Evolutionary conservation across 768 basidiomycete genomes (phyloP).

Genomic region (Podaxis sp.): DNA sequence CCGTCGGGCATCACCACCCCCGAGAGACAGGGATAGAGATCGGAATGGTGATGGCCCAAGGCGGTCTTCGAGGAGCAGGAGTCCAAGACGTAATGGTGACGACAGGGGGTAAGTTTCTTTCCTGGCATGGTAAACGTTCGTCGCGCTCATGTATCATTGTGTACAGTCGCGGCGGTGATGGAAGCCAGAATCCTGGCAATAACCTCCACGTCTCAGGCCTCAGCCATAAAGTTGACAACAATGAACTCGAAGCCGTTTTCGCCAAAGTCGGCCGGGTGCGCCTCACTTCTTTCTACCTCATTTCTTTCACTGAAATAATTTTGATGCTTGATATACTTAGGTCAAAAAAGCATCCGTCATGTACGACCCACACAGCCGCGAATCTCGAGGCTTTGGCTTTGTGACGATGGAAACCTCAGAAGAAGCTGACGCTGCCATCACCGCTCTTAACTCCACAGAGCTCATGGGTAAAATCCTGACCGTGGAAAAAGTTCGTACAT

Average conservation of each 20-base stretch:
- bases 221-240: slow-evolving; percentile 64
- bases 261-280: slow-evolving; percentile 68
- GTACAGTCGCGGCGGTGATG: slow-evolving; percentile 41
- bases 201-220: slow-evolving; percentile 64
- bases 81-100: slow-evolving; percentile 54
- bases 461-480: slow-evolving; percentile 84
- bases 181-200: slow-evolving; percentile 65
- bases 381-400: slow-evolving; percentile 77
- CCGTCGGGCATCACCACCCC: slow-evolving; percentile 41
- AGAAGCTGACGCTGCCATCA: slow-evolving; percentile 90
- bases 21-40: slow-evolving; percentile 29
- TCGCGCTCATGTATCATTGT: slow-evolving; percentile 12
- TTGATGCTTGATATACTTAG: slow-evolving; percentile 34
- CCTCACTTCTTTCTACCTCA: slow-evolving; percentile 6
- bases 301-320: slow-evolving; percentile 1
- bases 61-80: slow-evolving; percentile 77
- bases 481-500: slow-evolving; percentile 74
- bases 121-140: slow-evolving; percentile 21
- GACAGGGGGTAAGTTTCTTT: slow-evolving; percentile 54
- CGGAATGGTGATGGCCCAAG: slow-evolving; percentile 53
- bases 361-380: slow-evolving; percentile 71
- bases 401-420: slow-evolving; percentile 71
- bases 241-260: slow-evolving; percentile 87
- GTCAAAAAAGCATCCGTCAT: slow-evolving; percentile 71
- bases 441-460: slow-evolving; percentile 79